A percentile compares a stretch with the other conserved stretches of the same genome.
These are phyloP conservation scores for Kodamaea kaohsiungensis DNA, from an alignment of 805 yeast species.

Conservation along the genomic window DNA sequence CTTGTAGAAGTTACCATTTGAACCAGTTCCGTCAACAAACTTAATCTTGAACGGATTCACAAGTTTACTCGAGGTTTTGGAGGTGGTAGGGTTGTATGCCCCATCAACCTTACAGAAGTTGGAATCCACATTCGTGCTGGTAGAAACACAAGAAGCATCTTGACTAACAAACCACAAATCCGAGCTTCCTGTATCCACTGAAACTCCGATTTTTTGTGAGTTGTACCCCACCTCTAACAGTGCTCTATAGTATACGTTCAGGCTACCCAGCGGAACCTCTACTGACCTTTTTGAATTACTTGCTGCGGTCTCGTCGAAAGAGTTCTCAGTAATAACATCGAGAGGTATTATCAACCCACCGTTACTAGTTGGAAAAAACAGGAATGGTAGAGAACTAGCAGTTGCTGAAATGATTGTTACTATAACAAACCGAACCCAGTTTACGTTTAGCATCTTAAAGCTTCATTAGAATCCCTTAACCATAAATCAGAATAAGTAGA, in stretches of 20 bases:
- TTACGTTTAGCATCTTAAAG: background rate
- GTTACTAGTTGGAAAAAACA: background rate
- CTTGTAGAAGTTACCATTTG: constrained; percentile 1
- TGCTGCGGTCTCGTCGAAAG: background rate
- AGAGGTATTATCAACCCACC: background rate
- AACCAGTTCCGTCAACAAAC: constrained; percentile 3
- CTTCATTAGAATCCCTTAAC: background rate
- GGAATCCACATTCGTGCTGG: background rate
- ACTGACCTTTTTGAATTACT: background rate
- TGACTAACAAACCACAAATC: constrained; percentile 8
- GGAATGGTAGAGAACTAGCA: background rate
- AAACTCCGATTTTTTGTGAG: constrained; percentile 5
- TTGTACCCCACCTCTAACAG: background rate
- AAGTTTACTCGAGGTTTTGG: constrained; percentile 9
- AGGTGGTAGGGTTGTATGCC: constrained; percentile 6
- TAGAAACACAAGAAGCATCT: background rate
- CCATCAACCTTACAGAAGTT: constrained; percentile 9
- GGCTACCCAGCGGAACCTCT: background rate
- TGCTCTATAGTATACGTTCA: constrained; percentile 5
- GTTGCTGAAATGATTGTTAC: background rate
- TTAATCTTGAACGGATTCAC: background rate
- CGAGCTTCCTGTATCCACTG: constrained; percentile 15
- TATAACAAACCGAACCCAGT: background rate
- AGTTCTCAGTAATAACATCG: background rate
- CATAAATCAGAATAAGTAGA: background rate